phyloP scores from a whole-genome alignment of 371 early-diverging fungal species.

The Capillidium rhysosporum region DNA sequence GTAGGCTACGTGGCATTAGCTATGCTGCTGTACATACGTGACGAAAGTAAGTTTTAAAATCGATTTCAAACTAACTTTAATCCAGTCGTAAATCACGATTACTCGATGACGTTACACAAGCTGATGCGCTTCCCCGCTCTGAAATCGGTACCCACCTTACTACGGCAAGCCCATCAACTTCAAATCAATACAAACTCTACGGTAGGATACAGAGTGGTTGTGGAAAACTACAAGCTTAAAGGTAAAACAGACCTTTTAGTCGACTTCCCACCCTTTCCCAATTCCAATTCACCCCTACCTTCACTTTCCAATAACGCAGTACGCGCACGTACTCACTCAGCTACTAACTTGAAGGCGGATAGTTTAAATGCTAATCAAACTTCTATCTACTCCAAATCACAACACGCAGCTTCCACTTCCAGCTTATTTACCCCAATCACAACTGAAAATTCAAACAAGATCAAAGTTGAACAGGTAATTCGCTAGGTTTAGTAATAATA shows the following conservation, averaged over 20 bases:
- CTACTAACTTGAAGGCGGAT: neutral
- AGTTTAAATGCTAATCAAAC: no score
- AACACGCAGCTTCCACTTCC: no score
- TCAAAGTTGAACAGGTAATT: no score
- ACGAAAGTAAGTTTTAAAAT: conserved; percentile 33
- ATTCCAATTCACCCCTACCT: neutral
- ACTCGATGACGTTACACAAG: conserved; percentile 44
- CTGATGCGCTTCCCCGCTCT: conserved; percentile 53
- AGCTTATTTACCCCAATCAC: no score
- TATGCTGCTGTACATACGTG: conserved; percentile 48
- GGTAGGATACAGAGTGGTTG: neutral
- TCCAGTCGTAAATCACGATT: conserved; percentile 32
- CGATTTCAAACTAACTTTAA: neutral
- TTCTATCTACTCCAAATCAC: no score
- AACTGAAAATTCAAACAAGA: no score
- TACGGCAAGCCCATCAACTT: neutral
- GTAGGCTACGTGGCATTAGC: conserved; percentile 65
- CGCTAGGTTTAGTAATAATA: no score
- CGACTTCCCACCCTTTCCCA: neutral
- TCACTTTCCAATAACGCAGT: no score
- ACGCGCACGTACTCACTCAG: neutral
- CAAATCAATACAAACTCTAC: neutral
- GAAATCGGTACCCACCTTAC: neutral
- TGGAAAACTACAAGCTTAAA: conserved; percentile 3
- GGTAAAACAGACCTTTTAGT: neutral